Base-by-base conservation (phyloP, 257 asterid species). In the Coffea eugenioides region DNA sequence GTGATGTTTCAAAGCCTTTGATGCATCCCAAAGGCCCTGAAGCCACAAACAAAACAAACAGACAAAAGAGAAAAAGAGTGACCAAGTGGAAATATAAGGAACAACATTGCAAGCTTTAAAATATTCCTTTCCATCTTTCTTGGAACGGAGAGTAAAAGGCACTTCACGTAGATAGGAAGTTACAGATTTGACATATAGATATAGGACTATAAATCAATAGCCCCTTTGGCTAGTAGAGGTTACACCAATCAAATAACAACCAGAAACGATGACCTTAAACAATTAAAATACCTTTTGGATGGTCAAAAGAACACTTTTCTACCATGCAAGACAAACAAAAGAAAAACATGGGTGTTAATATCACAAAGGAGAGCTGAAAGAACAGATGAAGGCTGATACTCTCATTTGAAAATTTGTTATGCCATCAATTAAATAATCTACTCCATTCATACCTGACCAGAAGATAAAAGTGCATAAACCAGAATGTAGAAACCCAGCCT, bases 391-490 rank as follows among this genome's bases (percentile, higher is more conserved):
- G 34, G 34, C 34, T 31, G 34, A 31, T 31, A 31, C 34, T 31
- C 34, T 31, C 34, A 31, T 31, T 31, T 31, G 34, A 31, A 48
- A 48, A 48, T 4, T 39, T 39, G 43, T 3, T 39, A 39, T 39
- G 43, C 43, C n/a, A 69, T 18, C 54, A 43, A 45, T 23, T 61
- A 51, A 76, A 83, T 10, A 39, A 39, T 39, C 43, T 39, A 39
- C 43, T 2, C 43, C 4, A 39, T 39, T 3, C 5, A 39, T 73
- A 88, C 93, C 83, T 88, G 91, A 74, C 90, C 90, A 56, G 84
- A 87, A 36, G 99, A 93, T 65, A 95, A 81, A 51, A 88, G 75
- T 52, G 98, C 92, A 86, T 95, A 95, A 73, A 95, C 91, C 84
- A 93, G 75, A 81, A 90, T 90, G 80, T 89, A 95, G 85, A 93